These are phyloP conservation scores for Castanea mollissima DNA, from an alignment of 306 rosid species.

Conservation along the genomic window DNA sequence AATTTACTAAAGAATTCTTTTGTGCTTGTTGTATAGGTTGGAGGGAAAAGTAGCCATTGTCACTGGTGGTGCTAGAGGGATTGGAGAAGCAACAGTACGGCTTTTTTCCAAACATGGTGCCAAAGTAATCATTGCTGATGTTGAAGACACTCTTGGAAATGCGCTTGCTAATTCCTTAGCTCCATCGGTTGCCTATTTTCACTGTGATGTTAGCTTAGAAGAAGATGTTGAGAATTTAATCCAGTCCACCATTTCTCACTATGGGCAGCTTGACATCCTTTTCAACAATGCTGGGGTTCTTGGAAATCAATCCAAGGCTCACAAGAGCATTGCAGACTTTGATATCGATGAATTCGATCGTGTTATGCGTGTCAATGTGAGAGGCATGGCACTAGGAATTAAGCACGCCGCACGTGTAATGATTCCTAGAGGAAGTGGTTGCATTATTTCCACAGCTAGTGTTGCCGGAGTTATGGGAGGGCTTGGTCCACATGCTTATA, in stretches of 20 bases:
- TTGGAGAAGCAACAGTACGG: conserved; percentile 76
- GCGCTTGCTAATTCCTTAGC: conserved; percentile 53
- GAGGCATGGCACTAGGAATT: conserved; percentile 77
- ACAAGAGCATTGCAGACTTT: conserved; percentile 70
- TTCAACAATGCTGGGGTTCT: conserved; percentile 90
- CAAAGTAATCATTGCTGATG: conserved; percentile 70
- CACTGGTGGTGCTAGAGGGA: conserved; percentile 84
- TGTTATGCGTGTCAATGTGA: conserved; percentile 79
- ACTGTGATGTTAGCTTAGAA: conserved; percentile 73
- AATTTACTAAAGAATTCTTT: neutral
- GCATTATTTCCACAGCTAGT: conserved; percentile 71
- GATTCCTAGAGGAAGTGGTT: conserved; percentile 61
- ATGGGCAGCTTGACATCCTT: conserved; percentile 70
- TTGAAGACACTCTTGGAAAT: conserved; percentile 54
- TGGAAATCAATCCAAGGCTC: conserved; percentile 56
- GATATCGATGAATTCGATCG: conserved; percentile 64
- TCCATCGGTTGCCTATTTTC: conserved; percentile 50
- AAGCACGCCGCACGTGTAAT: conserved; percentile 88
- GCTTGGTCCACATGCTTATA: conserved; percentile 85
- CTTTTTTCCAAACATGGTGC: conserved; percentile 80
- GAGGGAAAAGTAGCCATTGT: conserved; percentile 86
- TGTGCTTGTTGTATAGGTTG: conserved; percentile 38
- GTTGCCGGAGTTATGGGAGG: conserved; percentile 83
- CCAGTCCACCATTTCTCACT: conserved; percentile 39
- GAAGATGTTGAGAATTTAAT: conserved; percentile 57